These are phyloP conservation scores for Monilinia fructigena DNA, from an alignment of 2,329 filamentous ascomycete species.

Conservation along the genomic window DNA sequence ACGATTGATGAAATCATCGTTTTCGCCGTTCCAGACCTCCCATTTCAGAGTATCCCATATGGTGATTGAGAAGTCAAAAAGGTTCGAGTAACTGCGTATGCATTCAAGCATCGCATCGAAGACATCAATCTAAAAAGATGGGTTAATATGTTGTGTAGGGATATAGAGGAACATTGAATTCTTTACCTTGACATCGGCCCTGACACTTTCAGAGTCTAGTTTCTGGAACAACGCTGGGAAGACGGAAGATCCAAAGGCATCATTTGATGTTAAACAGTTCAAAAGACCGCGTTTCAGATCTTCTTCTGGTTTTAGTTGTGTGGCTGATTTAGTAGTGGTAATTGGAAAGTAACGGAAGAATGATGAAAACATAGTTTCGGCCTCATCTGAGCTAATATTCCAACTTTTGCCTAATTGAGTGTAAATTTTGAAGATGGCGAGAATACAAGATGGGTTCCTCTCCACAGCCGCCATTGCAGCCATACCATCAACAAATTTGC, in stretches of 20 bases:
- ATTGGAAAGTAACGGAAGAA: conserved; percentile 39
- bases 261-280: conserved; percentile 35
- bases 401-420: conserved; percentile 30
- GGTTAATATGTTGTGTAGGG: conserved; percentile 27
- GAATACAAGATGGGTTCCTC: conserved; percentile 36
- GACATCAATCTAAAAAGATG: conserved; percentile 33
- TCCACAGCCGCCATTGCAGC: conserved; percentile 34
- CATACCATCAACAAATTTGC: conserved; percentile 31
- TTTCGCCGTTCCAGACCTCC: conserved; percentile 39
- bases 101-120: conserved; percentile 31
- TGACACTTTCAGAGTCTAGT: conserved; percentile 34
- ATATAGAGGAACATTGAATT: background rate
- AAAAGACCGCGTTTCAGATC: conserved; percentile 32
- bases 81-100: conserved; percentile 29
- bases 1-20: conserved; percentile 36
- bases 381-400: conserved; percentile 25
- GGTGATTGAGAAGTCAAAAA: conserved; percentile 31
- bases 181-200: conserved; percentile 37
- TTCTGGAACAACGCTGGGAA: conserved; percentile 33
- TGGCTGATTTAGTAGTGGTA: conserved; percentile 26
- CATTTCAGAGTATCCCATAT: conserved; percentile 41
- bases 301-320: conserved; percentile 26
- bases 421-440: conserved; percentile 34
- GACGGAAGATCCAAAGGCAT: conserved; percentile 32
- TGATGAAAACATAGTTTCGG: conserved; percentile 33